Percentiles rank a stretch among this genome's conserved stretches.
These are phyloP conservation scores for Pyracantha coccinea DNA, from an alignment of 331 rosid species.

Conservation along the genomic window DNA sequence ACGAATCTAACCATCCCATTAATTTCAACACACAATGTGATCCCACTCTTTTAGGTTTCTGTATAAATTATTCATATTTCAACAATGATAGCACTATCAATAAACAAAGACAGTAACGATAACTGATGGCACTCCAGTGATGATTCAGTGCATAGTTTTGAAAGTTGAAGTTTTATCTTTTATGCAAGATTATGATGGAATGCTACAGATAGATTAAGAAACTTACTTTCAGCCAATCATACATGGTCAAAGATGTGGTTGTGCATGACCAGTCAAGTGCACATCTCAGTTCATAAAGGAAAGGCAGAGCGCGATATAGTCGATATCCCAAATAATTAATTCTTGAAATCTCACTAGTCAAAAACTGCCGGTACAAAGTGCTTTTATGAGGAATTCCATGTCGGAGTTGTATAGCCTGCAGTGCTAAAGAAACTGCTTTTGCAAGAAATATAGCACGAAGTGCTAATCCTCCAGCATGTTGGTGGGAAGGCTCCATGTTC, in stretches of 20 bases:
- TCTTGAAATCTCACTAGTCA: conserved; percentile 90
- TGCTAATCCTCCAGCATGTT: conserved; percentile 50
- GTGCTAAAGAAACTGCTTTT: conserved; percentile 75
- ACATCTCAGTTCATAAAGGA: conserved; percentile 93
- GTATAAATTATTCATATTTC: too few species aligned
- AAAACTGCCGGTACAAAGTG: conserved; percentile 86
- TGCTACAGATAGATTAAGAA: conserved; percentile 4
- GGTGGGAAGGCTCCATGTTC: conserved; percentile 64
- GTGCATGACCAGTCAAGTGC: conserved; percentile 99
- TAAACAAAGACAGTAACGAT: neutral
- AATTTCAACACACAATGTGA: too few species aligned
- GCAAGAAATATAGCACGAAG: conserved; percentile 90
- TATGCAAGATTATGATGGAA: neutral
- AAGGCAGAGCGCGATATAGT: conserved; percentile 93
- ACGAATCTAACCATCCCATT: too few species aligned
- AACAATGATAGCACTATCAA: too few species aligned
- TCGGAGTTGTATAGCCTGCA: conserved; percentile 89
- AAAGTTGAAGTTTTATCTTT: neutral
- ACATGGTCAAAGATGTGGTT: conserved; percentile 96
- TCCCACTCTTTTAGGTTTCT: too few species aligned
- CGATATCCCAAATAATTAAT: conserved; percentile 84
- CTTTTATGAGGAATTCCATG: conserved; percentile 87
- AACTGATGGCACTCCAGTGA: neutral
- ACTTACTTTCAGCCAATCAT: conserved; percentile 97
- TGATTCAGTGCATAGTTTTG: neutral